Evolutionary conservation across 768 basidiomycete species (phyloP).

Genomic region (Trametes elegans): DNA sequence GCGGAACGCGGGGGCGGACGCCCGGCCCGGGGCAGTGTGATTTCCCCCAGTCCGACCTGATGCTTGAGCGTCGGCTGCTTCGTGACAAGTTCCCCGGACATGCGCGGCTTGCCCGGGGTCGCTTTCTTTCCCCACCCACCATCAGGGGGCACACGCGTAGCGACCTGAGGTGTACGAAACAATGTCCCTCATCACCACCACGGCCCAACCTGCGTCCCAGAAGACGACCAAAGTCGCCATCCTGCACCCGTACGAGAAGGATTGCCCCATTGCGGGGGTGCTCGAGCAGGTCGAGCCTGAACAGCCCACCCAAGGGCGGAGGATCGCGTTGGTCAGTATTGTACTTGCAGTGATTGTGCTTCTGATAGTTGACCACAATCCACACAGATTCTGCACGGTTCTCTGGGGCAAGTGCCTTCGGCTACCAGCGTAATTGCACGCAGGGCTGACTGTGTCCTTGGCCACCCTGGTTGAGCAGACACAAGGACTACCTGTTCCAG

Average conservation of each 20-base stretch:
- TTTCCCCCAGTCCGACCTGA: background rate
- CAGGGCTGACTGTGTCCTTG: background rate
- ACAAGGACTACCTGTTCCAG: conserved; percentile 85
- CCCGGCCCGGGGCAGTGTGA: background rate
- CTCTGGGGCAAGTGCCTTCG: conserved; percentile 58
- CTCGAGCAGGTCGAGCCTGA: conserved; percentile 58
- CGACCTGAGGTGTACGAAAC: conserved; percentile 5
- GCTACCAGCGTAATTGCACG: too few relatives aligned
- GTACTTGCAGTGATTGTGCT: conserved; percentile 8
- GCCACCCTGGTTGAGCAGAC: conserved; percentile 40
- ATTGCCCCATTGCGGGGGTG: conserved; percentile 37
- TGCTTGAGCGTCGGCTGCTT: background rate
- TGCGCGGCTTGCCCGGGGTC: background rate
- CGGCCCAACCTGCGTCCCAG: conserved; percentile 19
- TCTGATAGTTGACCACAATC: conserved; percentile 1
- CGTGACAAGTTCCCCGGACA: background rate
- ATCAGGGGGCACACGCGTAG: background rate
- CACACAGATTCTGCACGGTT: conserved; percentile 72
- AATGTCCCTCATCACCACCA: conserved; percentile 10
- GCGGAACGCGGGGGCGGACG: too few relatives aligned
- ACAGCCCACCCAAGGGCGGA: conserved; percentile 52
- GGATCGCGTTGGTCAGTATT: conserved; percentile 60
- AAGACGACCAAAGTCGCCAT: conserved; percentile 25
- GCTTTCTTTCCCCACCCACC: background rate
- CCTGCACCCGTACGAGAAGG: conserved; percentile 12